phyloP scores from a whole-genome alignment of 768 basidiomycete species.

The Phaeotremella fagi region DNA sequence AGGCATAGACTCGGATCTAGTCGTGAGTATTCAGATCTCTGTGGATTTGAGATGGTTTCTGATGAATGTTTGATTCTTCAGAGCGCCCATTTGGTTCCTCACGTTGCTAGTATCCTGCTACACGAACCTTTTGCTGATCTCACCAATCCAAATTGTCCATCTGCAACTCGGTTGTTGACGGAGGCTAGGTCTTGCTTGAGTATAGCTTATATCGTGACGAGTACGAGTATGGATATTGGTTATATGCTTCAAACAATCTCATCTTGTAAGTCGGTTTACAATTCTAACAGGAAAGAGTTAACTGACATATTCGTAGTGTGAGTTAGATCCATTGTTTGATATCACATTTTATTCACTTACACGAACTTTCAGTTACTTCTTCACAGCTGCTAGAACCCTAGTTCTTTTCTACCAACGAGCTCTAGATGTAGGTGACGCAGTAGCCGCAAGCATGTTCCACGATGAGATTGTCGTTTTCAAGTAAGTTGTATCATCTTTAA shows the following conservation, averaged over 20 bases:
- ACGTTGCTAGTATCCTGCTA: slow-evolving; percentile 20
- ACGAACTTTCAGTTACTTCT: slow-evolving; percentile 27
- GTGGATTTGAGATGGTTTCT: neutral
- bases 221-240: slow-evolving; percentile 20
- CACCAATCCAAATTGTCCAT: slow-evolving; percentile 10
- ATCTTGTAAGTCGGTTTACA: slow-evolving; percentile 17
- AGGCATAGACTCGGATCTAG: slow-evolving; percentile 25
- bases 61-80: neutral
- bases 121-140: slow-evolving; percentile 34
- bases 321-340: neutral
- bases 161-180: slow-evolving; percentile 9
- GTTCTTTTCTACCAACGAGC: slow-evolving; percentile 26
- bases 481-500: slow-evolving; percentile 9
- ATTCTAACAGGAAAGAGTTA: no score
- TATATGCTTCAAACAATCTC: slow-evolving; percentile 25
- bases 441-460: slow-evolving; percentile 4
- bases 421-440: slow-evolving; percentile 11
- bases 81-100: slow-evolving; percentile 22
- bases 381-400: slow-evolving; percentile 24
- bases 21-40: slow-evolving; percentile 14
- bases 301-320: slow-evolving; percentile 15
- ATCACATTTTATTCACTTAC: neutral
- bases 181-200: slow-evolving; percentile 18
- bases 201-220: slow-evolving; percentile 19
- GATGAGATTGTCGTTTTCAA: slow-evolving; percentile 24